Evolutionary conservation across 768 basidiomycete species (phyloP), one percentile per base, ranked within the genome.

Genomic region (Paxillus involutus): DNA sequence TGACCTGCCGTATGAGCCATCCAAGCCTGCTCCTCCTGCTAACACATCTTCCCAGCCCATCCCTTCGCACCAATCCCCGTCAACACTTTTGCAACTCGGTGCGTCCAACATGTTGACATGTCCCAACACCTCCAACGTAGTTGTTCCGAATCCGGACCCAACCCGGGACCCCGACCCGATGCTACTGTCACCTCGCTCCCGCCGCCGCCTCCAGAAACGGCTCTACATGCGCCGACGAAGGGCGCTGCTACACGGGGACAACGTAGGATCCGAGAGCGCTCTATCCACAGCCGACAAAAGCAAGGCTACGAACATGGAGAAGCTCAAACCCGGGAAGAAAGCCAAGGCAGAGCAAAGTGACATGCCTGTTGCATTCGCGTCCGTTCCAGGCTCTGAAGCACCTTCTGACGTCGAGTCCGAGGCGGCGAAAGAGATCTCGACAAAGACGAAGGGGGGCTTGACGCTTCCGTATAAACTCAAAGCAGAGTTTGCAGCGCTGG

Each of bases 141-240:
- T 32, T 26, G 30, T 2, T 17, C 3, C 53, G 5, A 3, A 45
- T 16, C n/a, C 54, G 14, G 30, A 50, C 17, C 41, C 32, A 7
- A 60, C 48, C 3, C 49, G 44, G 36, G 49, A 55, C 5, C n/a
- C 58, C 29, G 64, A 65, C 43, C 44, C 66, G 16, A 57, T 58
- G n/a, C 49, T 50, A 30, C 71, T 79, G 19, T 80, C 76, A 17
- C 82, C 84, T 1, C 61, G 59, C 1, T 74, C 79, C 9, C 82
- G 82, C 7, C 79, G 83, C 33, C 82, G 79, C n/a, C 57, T 81
- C 21, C 71, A 72, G 53, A 89, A 89, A 53, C 76, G 87, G 37
- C 71, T 90, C 6, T 80, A 87, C 58, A 90, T 90, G 89, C 82
- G 88, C 6, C 79, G 81, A 29, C 84, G 81, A 64, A 79, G 88